Evolutionary conservation across 345 rosid species (phyloP), one percentile per base, ranked within the genome.

Genomic region (Stellera chamaejasme): DNA sequence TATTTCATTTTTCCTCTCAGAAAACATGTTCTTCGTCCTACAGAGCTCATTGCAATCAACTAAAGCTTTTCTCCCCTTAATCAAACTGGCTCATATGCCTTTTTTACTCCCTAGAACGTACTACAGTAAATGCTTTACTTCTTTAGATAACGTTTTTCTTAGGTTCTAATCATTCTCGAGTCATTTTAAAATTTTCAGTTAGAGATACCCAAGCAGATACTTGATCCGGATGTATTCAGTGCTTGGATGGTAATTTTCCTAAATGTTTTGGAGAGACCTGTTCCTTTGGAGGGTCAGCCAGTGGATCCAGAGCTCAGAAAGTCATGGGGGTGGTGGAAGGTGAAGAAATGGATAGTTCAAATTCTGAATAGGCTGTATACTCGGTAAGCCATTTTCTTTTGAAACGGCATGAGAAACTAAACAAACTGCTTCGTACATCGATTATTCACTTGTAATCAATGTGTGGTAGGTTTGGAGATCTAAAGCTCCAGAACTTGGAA

Each of bases 261-360:
- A 72, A 90, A 54, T 64, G 63, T 84, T 68, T 73, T 84, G 82
- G 97, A 90, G 77, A 84, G 95, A 66, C 85, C 96, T 44, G 85
- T 90, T 67, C 90, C 90, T 14, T 47, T 67, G 13, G 97, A 90
- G 67, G 95, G 93, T 26, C 90, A 90, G 74, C 97, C 97, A 66
- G 52, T 66, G 50, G 97, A 90, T 71, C 88, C 78, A 0, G 97
- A 90, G 53, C 73, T 78, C 27, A 79, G 97, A 74, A 90, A 87
- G 72, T 77, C 90, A 48, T 90, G 97, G 97, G 93, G 96, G 25
- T 90, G 97, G 97, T 90, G 97, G 97, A 90, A 90, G 70, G 88
- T 90, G 79, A 90, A 90, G 83, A 90, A 90, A 67, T 90, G 97
- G 97, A 90, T 90, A 3, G 84, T 84, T 68, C 96, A 87, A 61